A percentile compares a stretch with the other conserved stretches of the same genome.
phyloP scores from a whole-genome alignment of 148 eudicot species.

The Mesembryanthemum crystallinum region DNA sequence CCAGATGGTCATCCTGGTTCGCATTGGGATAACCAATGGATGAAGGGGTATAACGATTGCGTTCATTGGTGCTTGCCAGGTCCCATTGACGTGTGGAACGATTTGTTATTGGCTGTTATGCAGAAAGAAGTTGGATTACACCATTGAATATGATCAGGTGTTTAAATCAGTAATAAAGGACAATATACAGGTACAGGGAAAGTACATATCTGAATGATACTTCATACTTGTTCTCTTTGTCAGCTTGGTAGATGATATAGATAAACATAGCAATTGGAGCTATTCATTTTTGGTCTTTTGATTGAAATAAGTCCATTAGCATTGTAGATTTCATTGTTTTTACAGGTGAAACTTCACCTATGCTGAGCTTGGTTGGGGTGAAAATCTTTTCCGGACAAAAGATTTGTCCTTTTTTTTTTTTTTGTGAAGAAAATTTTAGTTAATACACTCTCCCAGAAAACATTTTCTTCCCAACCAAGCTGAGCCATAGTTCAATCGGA shows the following conservation, averaged over 20 bases:
- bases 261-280: not conserved
- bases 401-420: no score
- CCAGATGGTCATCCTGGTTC: constrained; percentile 68
- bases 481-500: no score
- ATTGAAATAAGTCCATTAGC: not conserved
- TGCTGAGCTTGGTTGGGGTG: no score
- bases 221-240: not conserved
- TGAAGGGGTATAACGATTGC: constrained; percentile 70
- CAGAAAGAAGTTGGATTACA: constrained; percentile 20
- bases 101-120: constrained; percentile 52
- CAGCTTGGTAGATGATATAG: not conserved
- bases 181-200: constrained; percentile 17
- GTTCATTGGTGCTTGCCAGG: constrained; percentile 88
- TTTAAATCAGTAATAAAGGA: not conserved
- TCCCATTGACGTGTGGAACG: constrained; percentile 71
- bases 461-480: no score
- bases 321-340: not conserved
- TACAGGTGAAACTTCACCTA: no score
- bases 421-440: no score
- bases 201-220: constrained; percentile 24
- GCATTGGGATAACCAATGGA: constrained; percentile 59
- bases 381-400: no score
- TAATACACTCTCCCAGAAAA: no score
- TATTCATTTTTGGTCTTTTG: not conserved
- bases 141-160: not conserved